Conservation (phyloP, 2,329 filamentous ascomycete species). For the Lecanosticta acicola region DNA sequence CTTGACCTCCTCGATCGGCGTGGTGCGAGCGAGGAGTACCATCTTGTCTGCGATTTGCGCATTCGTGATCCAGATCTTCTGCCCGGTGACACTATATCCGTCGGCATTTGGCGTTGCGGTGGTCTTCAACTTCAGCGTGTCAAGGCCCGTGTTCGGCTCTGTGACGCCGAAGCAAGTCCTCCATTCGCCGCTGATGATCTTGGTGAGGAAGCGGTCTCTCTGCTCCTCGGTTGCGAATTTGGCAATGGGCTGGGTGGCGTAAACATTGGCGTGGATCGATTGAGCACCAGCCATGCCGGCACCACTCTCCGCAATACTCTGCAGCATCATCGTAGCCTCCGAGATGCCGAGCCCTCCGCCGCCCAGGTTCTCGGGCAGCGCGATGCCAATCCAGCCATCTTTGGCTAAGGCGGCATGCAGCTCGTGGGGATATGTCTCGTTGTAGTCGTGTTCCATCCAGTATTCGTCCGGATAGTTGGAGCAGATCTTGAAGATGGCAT, state of each 20-base stretch:
- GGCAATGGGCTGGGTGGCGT: constrained; percentile 68
- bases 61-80: constrained; percentile 87
- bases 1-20: constrained; percentile 58
- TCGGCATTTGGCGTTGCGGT: constrained; percentile 55
- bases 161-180: constrained; percentile 77
- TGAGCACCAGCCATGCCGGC: constrained; percentile 69
- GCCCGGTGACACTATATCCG: constrained; percentile 63
- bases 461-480: constrained; percentile 67
- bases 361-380: constrained; percentile 66
- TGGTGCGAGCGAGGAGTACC: constrained; percentile 75
- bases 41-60: constrained; percentile 78
- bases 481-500: constrained; percentile 64
- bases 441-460: constrained; percentile 69
- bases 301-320: constrained; percentile 57
- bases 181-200: constrained; percentile 66
- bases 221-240: constrained; percentile 65
- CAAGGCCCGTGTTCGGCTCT: constrained; percentile 32
- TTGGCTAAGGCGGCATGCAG: constrained; percentile 67
- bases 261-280: constrained; percentile 59
- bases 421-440: constrained; percentile 64
- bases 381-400: constrained; percentile 77
- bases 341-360: constrained; percentile 72
- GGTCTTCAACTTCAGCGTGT: constrained; percentile 64
- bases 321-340: constrained; percentile 82
- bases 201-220: constrained; percentile 58